Conservation (phyloP, 1,284 basidiomycete genomes). For the Phenoliferia sp. region DNA sequence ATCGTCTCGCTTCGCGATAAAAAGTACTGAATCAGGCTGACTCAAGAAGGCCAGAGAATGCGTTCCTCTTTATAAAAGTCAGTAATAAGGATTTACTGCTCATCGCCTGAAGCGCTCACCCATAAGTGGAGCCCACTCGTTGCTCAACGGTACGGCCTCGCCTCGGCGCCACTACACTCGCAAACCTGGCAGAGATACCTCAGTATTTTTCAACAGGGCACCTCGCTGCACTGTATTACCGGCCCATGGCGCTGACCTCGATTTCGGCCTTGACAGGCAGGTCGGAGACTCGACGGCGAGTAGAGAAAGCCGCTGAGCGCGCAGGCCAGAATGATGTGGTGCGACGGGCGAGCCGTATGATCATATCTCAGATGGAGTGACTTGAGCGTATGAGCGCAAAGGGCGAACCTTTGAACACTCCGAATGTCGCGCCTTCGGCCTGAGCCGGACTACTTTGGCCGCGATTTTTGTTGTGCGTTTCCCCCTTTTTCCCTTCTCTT, state of each 20-base stretch:
- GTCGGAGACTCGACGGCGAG: background rate
- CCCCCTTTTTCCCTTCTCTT: background rate
- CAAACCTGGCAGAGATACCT: conserved; percentile 1
- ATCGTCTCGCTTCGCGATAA: conserved; percentile 51
- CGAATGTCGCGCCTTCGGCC: too few relatives aligned
- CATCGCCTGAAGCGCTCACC: conserved; percentile 3
- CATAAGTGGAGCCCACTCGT: conserved; percentile 24
- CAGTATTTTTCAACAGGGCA: background rate
- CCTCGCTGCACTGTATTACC: background rate
- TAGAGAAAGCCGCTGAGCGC: too few relatives aligned
- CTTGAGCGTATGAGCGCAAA: background rate
- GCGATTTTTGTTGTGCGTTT: background rate
- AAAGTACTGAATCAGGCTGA: conserved; percentile 44
- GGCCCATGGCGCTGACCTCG: conserved; percentile 18
- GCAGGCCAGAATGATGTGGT: background rate
- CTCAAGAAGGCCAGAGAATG: conserved; percentile 41
- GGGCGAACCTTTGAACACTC: too few relatives aligned
- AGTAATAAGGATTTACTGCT: background rate
- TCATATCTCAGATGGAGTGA: too few relatives aligned
- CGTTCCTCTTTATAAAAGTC: conserved; percentile 30
- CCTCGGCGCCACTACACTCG: conserved; percentile 14
- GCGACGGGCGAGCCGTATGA: background rate
- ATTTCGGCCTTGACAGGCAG: conserved; percentile 14
- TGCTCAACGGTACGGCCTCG: conserved; percentile 16
- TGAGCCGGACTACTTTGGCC: too few relatives aligned